Evolutionary conservation across 495 filamentous ascomycete species (phyloP), one percentile per base, ranked within the genome.

Genomic region (Pyrenula aspistea): DNA sequence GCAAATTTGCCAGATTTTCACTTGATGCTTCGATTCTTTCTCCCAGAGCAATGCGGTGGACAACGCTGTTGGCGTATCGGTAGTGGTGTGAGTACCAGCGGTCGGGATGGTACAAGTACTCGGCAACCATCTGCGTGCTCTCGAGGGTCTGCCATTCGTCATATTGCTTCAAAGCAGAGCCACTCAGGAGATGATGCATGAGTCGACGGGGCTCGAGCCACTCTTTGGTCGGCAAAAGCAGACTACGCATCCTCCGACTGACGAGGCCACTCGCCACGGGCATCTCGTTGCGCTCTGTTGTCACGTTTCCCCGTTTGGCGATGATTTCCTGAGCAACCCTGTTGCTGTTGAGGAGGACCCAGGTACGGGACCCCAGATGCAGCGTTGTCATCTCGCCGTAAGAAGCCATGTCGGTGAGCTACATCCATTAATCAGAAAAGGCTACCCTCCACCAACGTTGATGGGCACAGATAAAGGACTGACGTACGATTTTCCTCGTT

Each of bases 111-210:
- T 59, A 51, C 0, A 73, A 55, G 56, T 73, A 75, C 20, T 63
- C 62, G 2, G 60, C 62, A 2, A 76, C 55, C 49, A 78, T 59
- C 56, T 73, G 62, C 1, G 61, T 65, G 50, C 65, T 70, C 55
- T 77, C 73, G 2, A 69, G 52, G 25, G 76, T 72, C 54, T 76
- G 73, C 62, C 61, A 68, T 0, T 54, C 59, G 11, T 52, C 68
- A 48, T 74, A 77, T 10, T 65, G 60, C 49, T 63, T 63, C 22
- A 72, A 52, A 0, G 64, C 61, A 0, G 66, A 57, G 2, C 66
- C 68, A 60, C 66, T 73, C 20, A 75, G 62, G 11, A 76, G 61
- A 1, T 63, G 62, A 57, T 78, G 75, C 67, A 73, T 74, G 24
- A 76, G 67, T 2, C 66, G 65, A 22, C 70, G 63, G 11, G 63